phyloP scores from a whole-genome alignment of 768 basidiomycete genomes.

The Mrakia gelida region DNA sequence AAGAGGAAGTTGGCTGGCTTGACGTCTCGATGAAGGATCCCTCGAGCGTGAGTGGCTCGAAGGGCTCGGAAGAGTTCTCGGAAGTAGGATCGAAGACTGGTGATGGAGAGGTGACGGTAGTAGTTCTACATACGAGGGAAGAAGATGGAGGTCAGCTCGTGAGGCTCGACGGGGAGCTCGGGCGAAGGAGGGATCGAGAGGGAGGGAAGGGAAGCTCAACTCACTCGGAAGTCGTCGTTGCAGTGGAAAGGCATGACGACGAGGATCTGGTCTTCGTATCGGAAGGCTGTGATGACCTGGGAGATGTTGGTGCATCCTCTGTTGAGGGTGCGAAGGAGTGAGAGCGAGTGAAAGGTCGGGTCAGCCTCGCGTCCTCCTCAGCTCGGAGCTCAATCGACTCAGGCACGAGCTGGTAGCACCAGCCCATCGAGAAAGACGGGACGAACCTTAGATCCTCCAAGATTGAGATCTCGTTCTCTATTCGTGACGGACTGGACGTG shows the following conservation, averaged over 20 bases:
- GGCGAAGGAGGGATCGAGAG: background rate
- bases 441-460: slow-evolving; percentile 61
- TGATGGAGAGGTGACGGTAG: slow-evolving; percentile 66
- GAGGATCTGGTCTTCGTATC: slow-evolving; percentile 85
- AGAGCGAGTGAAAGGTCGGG: background rate
- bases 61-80: slow-evolving; percentile 85
- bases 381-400: no score
- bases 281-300: slow-evolving; percentile 90
- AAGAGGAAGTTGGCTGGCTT: slow-evolving; percentile 97
- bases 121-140: slow-evolving; percentile 53
- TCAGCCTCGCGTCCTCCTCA: background rate
- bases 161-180: background rate
- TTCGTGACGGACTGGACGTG: slow-evolving; percentile 86
- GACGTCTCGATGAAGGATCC: slow-evolving; percentile 92
- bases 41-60: slow-evolving; percentile 77
- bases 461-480: slow-evolving; percentile 86
- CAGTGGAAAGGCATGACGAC: slow-evolving; percentile 89
- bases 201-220: slow-evolving; percentile 41
- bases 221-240: slow-evolving; percentile 87
- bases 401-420: background rate
- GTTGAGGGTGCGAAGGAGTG: slow-evolving; percentile 37
- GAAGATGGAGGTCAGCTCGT: background rate
- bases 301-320: slow-evolving; percentile 81
- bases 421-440: background rate
- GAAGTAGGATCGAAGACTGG: slow-evolving; percentile 77